Base-by-base conservation (phyloP, 2,329 filamentous ascomycete genomes). In the Bipolaris zeicola region DNA sequence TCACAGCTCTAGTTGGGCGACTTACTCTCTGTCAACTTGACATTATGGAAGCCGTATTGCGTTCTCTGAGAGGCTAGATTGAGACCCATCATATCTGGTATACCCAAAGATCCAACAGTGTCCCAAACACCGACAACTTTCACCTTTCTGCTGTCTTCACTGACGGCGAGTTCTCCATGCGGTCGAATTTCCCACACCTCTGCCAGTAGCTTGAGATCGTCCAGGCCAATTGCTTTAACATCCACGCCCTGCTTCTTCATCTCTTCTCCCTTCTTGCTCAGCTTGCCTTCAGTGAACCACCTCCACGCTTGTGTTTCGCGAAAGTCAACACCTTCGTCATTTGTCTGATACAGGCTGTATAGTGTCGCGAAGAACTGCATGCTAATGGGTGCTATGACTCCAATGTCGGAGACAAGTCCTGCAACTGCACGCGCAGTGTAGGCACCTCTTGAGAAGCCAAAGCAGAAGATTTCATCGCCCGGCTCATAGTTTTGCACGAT, bases 41-140 rank as follows among this genome's bases (percentile, higher is more conserved):
- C 68, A 44, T 76, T 75, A 49, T 74, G 72, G 26, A 75, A 76
- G 0, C 67, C 71, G 52, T 66, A 74, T 38, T 70, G 65, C 5
- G 63, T 64, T 16, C 73, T 58, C 31, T 37, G 37, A 4, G 37
- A 31, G 1, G 66, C 62, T 8, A 66, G 49, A 45, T 68, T 49
- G 13, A 74, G 51, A 16, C 64, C 64, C 0, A 71, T 73, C 2
- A 82, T 67, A 37, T 81, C 79, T 0, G 80, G 80, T 1, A 79
- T 72, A 0, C 80, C 80, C 6, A 82, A 61, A 41, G 69, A 73
- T 2, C 75, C 73, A 3, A 83, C 81, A 0, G 81, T 83, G 50
- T 83, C 81, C 73, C 78, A 83, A 2, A 82, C 80, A 1, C 78
- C 80, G 3, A 81, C 75, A 2, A 77, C 75, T 52, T 77, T 76